Conservation (phyloP, 805 yeast genomes). For the Pachysolen tannophilus region DNA sequence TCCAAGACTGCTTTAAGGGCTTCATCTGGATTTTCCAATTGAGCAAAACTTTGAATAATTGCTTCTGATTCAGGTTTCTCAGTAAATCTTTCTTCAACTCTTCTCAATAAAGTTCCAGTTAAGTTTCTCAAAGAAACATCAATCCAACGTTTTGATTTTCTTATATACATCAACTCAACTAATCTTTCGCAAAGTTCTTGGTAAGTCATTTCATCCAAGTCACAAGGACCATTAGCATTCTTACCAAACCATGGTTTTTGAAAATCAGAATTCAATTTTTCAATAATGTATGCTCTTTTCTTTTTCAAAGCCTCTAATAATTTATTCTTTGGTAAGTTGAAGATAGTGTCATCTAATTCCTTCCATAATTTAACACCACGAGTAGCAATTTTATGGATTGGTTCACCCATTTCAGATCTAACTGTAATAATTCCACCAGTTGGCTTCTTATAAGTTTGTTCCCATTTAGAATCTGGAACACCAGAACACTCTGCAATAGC, state of each 20-base stretch:
- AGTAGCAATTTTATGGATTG: constrained; percentile 97
- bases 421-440: constrained; percentile 97
- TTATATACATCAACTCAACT: constrained; percentile 82
- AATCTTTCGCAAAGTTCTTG: constrained; percentile 82
- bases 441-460: constrained; percentile 85
- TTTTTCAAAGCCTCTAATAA: constrained; percentile 71
- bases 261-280: constrained; percentile 83
- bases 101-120: constrained; percentile 77
- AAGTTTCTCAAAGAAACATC: constrained; percentile 81
- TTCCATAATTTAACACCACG: constrained; percentile 97
- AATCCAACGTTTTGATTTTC: constrained; percentile 77
- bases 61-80: constrained; percentile 44
- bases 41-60: constrained; percentile 63
- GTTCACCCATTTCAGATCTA: constrained; percentile 99
- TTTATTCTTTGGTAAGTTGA: constrained; percentile 84
- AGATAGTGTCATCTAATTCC: constrained; percentile 91
- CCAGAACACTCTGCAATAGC: constrained; percentile 90
- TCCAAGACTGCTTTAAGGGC: constrained; percentile 53
- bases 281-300: constrained; percentile 81
- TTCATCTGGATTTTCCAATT: constrained; percentile 59
- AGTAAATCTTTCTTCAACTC: constrained; percentile 95
- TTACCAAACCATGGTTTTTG: constrained; percentile 98
- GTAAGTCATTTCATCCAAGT: constrained; percentile 92
- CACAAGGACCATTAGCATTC: constrained; percentile 71
- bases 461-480: constrained; percentile 87